Percentiles rank a stretch among this genome's conserved stretches.
Conservation (phyloP, 371 early-diverging fungal genomes). For the Capniomyces stellatus region DNA sequence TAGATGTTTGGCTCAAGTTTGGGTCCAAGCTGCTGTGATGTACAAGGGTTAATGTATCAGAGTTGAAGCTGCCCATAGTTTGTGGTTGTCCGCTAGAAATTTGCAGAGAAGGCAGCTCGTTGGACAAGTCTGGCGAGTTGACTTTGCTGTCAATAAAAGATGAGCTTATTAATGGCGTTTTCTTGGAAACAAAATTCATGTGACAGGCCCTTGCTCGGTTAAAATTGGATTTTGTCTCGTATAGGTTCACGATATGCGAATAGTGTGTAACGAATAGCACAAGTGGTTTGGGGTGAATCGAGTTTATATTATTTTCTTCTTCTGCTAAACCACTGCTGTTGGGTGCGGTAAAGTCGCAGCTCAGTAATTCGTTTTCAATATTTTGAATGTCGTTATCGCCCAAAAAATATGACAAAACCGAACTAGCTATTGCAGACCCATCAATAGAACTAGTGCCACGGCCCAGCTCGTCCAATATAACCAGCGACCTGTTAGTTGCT, state of each 20-base stretch:
- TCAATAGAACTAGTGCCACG: conserved; percentile 64
- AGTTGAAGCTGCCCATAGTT: too few relatives aligned
- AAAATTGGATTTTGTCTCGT: conserved; percentile 11
- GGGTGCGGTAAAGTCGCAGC: too few relatives aligned
- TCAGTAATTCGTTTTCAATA: too few relatives aligned
- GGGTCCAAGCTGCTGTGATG: neutral
- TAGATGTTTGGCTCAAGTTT: too few relatives aligned
- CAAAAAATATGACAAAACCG: neutral
- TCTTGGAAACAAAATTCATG: conserved; percentile 38
- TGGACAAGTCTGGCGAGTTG: conserved; percentile 30
- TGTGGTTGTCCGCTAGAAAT: too few relatives aligned
- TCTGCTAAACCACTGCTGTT: too few relatives aligned
- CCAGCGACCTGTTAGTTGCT: conserved; percentile 47
- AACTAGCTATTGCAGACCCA: conserved; percentile 34
- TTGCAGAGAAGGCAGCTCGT: too few relatives aligned
- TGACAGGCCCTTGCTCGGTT: conserved; percentile 31
- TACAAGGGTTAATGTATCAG: too few relatives aligned
- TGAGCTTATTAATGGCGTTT: conserved; percentile 6
- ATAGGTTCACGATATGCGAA: conserved; percentile 30
- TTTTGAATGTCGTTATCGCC: too few relatives aligned
- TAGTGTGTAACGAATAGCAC: conserved; percentile 62
- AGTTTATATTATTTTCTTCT: too few relatives aligned
- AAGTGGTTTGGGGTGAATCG: conserved; percentile 18
- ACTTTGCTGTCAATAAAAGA: neutral
- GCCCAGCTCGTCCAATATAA: conserved; percentile 94